Percentiles rank a stretch among this genome's conserved stretches.
Conservation (phyloP, 164 flowering plant species). For the Nymphaea thermarum region DNA sequence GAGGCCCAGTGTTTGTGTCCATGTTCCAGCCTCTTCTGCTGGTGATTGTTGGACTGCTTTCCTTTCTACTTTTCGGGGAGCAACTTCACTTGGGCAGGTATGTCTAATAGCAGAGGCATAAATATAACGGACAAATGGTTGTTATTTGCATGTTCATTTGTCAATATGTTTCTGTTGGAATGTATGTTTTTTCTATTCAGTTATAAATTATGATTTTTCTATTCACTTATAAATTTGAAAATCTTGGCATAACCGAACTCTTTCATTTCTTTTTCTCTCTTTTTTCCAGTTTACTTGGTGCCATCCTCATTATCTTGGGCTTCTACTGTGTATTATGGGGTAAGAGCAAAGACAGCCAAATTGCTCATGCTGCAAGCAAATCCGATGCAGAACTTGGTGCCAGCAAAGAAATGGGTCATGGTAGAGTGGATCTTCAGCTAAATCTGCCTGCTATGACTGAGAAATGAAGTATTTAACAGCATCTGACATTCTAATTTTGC, state of each 20-base stretch:
- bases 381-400: no score
- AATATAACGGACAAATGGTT: neutral
- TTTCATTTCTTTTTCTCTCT: neutral
- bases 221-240: no score
- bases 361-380: neutral
- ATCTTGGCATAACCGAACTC: neutral
- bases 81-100: slow-evolving; percentile 36
- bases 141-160: no score
- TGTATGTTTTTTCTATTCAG: no score
- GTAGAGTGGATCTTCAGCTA: neutral
- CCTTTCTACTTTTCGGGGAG: slow-evolving; percentile 32
- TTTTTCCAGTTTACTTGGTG: slow-evolving; percentile 27
- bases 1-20: slow-evolving; percentile 40
- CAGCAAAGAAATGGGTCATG: neutral
- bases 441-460: neutral
- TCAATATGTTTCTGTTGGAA: no score
- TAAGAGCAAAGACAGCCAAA: slow-evolving; percentile 14
- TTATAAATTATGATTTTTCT: no score
- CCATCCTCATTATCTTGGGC: slow-evolving; percentile 23
- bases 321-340: slow-evolving; percentile 39
- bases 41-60: slow-evolving; percentile 20
- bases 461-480: neutral
- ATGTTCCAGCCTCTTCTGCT: slow-evolving; percentile 31
- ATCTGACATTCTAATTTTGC: no score
- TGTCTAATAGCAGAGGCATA: neutral